Evolutionary conservation across 495 filamentous ascomycete species (phyloP).

Genomic region (Aspergillus nidulans): DNA sequence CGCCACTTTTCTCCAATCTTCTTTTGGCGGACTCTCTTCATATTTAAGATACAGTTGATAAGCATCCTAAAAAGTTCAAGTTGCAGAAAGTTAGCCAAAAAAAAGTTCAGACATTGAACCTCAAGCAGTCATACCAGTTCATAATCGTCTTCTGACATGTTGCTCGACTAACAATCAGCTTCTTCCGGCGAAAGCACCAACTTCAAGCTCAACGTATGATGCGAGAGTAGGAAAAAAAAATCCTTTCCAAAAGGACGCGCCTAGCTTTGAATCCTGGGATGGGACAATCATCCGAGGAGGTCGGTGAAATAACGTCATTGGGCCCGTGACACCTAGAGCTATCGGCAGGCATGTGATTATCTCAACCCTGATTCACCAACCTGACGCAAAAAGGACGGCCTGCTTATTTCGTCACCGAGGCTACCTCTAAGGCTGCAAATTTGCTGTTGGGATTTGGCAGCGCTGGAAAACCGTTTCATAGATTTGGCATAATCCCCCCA

Average conservation of each 20-base stretch:
- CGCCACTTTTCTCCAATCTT: constrained; percentile 33
- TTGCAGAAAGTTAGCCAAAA: background rate
- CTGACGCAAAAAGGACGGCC: background rate
- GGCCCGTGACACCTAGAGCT: background rate
- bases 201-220: background rate
- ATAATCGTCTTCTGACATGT: constrained; percentile 2
- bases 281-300: background rate
- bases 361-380: background rate
- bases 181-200: background rate
- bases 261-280: background rate
- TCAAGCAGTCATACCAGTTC: background rate
- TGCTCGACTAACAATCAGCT: background rate
- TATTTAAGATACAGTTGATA: constrained; percentile 49
- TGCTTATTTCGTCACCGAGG: background rate
- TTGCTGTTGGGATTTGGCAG: background rate
- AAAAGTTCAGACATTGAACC: background rate
- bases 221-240: background rate
- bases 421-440: background rate
- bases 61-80: constrained; percentile 35
- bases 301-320: background rate
- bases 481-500: no score
- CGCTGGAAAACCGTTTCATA: background rate
- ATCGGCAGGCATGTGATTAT: background rate
- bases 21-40: constrained; percentile 30
- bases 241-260: background rate